A percentile compares a stretch with the other conserved stretches of the same genome.
Conservation (phyloP, 208 protist species). For the Crithidia fasciculata region DNA sequence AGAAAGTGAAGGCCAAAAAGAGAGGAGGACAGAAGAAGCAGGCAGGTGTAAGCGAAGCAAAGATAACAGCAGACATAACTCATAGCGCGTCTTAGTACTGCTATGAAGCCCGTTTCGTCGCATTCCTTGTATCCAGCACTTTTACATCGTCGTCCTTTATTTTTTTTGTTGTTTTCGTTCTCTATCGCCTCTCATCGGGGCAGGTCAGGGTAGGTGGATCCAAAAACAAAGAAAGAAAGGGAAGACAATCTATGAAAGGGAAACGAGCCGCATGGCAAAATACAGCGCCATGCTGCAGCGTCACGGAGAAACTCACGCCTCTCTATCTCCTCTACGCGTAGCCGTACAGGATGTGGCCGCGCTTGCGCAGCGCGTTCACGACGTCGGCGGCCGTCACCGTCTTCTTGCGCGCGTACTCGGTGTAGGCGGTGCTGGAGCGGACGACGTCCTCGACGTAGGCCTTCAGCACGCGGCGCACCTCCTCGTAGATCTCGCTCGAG, state of each 20-base stretch:
- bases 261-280: not conserved
- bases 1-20: too few species aligned
- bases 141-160: too few species aligned
- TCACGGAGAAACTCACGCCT: too few species aligned
- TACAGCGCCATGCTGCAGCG: too few species aligned
- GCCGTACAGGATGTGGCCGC: slow-evolving; percentile 88
- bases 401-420: slow-evolving; percentile 81
- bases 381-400: slow-evolving; percentile 87
- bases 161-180: not conserved
- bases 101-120: too few species aligned
- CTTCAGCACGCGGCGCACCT: slow-evolving; percentile 82
- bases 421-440: slow-evolving; percentile 83
- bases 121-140: too few species aligned
- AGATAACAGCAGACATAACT: too few species aligned
- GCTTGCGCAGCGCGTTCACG: slow-evolving; percentile 89
- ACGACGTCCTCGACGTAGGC: slow-evolving; percentile 84
- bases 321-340: slow-evolving; percentile 51
- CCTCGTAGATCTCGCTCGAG: slow-evolving; percentile 68
- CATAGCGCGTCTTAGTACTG: too few species aligned
- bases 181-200: not conserved
- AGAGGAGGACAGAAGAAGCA: too few species aligned
- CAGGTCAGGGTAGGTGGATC: not conserved
- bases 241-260: slow-evolving; percentile 1
- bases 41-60: too few species aligned
- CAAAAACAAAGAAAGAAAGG: not conserved